Percentiles rank a stretch among this genome's conserved stretches.
phyloP scores from a whole-genome alignment of 139 green algal species.

The Picochlorum sp. region DNA sequence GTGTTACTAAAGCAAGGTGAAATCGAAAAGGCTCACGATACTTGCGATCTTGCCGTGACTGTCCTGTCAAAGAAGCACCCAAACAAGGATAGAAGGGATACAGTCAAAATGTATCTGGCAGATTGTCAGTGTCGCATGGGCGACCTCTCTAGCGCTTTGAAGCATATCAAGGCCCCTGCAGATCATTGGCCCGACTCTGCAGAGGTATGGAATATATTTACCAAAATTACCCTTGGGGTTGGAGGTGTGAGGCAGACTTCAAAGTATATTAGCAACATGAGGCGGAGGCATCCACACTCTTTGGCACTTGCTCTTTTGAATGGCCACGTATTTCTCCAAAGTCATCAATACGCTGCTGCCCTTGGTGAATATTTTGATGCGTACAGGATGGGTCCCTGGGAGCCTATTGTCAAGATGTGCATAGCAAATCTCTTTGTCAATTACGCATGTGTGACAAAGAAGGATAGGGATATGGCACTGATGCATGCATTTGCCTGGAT shows the following conservation, averaged over 20 bases:
- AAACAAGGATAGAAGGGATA: slow-evolving; percentile 23
- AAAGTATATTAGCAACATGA: slow-evolving; percentile 31
- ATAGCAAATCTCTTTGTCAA: slow-evolving; percentile 38
- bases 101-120: slow-evolving; percentile 24
- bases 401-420: slow-evolving; percentile 60
- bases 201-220: slow-evolving; percentile 48
- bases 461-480: slow-evolving; percentile 47
- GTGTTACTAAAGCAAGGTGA: background rate
- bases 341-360: slow-evolving; percentile 29
- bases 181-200: slow-evolving; percentile 32
- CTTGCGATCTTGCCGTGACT: background rate
- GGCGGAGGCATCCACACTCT: slow-evolving; percentile 28
- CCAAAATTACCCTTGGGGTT: slow-evolving; percentile 12
- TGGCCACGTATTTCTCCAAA: slow-evolving; percentile 42
- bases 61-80: slow-evolving; percentile 5
- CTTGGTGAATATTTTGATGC: slow-evolving; percentile 62
- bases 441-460: slow-evolving; percentile 27
- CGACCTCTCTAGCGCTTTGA: slow-evolving; percentile 14
- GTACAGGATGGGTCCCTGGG: slow-evolving; percentile 30
- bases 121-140: slow-evolving; percentile 16
- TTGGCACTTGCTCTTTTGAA: slow-evolving; percentile 42
- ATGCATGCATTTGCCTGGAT: slow-evolving; percentile 73
- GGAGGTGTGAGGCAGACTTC: slow-evolving; percentile 11
- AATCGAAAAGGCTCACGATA: background rate
- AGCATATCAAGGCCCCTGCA: slow-evolving; percentile 11